Evolutionary conservation across 352 stramenopile species (phyloP).

Genomic region (Phytophthora macrochlamydospora): DNA sequence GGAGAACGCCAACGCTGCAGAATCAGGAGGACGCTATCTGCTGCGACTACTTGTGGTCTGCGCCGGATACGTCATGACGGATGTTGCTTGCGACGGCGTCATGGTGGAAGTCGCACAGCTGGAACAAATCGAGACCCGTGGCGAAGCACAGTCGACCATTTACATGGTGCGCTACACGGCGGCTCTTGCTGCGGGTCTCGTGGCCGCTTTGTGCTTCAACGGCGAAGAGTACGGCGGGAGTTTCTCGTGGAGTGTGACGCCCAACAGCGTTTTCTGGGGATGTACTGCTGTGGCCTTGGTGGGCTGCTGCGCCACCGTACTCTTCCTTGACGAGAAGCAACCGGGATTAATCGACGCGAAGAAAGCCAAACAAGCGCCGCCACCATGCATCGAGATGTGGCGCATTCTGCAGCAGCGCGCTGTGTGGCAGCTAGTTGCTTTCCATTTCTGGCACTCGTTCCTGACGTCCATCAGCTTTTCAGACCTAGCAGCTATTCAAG

Average conservation of each 20-base stretch:
- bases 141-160: conserved; percentile 63
- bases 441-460: conserved; percentile 73
- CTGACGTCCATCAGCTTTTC: conserved; percentile 63
- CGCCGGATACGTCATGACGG: conserved; percentile 69
- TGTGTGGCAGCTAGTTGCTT: conserved; percentile 73
- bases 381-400: conserved; percentile 62
- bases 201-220: conserved; percentile 70
- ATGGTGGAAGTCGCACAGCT: conserved; percentile 78
- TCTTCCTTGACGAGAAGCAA: conserved; percentile 56
- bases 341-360: conserved; percentile 20
- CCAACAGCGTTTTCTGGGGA: conserved; percentile 62
- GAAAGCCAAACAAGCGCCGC: conserved; percentile 23
- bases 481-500: conserved; percentile 53
- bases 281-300: conserved; percentile 48
- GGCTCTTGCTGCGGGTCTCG: conserved; percentile 45
- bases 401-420: conserved; percentile 71
- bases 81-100: conserved; percentile 67
- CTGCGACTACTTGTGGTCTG: conserved; percentile 65
- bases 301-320: conserved; percentile 38
- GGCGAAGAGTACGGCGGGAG: conserved; percentile 62
- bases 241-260: conserved; percentile 57
- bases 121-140: conserved; percentile 66
- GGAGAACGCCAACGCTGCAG: conserved; percentile 50
- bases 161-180: conserved; percentile 69
- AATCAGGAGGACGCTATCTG: conserved; percentile 56